Conservation (phyloP, 495 filamentous ascomycete species). For the Lasiosphaeria miniovina region DNA sequence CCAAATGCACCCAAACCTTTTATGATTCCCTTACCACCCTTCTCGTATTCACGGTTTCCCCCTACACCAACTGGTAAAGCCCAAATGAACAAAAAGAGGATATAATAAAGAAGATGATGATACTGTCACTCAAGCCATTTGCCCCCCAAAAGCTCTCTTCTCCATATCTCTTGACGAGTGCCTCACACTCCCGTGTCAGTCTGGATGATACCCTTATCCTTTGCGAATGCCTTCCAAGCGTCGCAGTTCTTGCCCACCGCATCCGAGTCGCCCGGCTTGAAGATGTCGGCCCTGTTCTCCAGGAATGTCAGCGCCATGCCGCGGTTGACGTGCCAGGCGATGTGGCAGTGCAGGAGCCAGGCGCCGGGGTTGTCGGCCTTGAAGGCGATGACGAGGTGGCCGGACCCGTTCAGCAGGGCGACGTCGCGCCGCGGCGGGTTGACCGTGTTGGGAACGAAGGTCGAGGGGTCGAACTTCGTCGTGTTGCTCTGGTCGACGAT, state of each 20-base stretch:
- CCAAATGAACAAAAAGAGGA: no score
- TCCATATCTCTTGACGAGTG: background rate
- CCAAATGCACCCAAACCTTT: no score
- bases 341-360: constrained; percentile 24
- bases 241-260: background rate
- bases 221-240: constrained; percentile 7
- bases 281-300: constrained; percentile 28
- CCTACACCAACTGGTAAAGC: no score
- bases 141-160: background rate
- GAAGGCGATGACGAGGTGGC: constrained; percentile 48
- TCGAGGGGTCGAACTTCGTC: constrained; percentile 14
- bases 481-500: constrained; percentile 43
- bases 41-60: no score
- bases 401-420: constrained; percentile 39
- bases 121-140: background rate
- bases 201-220: constrained; percentile 8
- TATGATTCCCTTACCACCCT: no score
- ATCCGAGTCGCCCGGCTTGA: background rate
- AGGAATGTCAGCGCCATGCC: constrained; percentile 49
- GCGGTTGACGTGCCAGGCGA: constrained; percentile 24
- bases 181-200: constrained; percentile 9
- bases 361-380: constrained; percentile 51
- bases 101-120: background rate
- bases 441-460: constrained; percentile 37
- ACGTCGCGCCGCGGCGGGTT: constrained; percentile 54